Conservation (phyloP, 345 rosid species). For the Citrus trifoliata region DNA sequence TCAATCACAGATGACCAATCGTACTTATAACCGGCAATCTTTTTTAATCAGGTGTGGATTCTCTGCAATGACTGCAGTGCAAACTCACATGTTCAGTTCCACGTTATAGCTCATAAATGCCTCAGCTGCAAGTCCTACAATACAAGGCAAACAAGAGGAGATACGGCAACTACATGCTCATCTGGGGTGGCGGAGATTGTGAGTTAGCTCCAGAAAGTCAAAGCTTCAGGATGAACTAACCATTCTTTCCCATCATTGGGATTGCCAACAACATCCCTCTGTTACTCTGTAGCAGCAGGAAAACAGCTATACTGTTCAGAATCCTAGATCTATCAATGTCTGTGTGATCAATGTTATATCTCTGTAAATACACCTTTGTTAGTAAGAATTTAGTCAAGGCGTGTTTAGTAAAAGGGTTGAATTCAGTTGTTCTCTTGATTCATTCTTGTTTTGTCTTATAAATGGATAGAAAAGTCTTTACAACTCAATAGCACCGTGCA, state of each 20-base stretch:
- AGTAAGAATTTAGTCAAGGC: not conserved
- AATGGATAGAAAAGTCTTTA: not conserved
- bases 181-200: conserved; percentile 46
- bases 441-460: not conserved
- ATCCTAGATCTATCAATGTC: not conserved
- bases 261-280: not conserved
- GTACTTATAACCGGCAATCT: not conserved
- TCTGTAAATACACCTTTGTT: not conserved
- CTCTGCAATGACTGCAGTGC: conserved; percentile 85
- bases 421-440: not conserved
- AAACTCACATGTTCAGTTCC: conserved; percentile 60
- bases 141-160: conserved; percentile 60
- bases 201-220: conserved; percentile 26
- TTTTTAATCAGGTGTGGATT: conserved; percentile 61
- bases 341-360: not conserved
- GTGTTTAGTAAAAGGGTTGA: not conserved
- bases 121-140: conserved; percentile 70
- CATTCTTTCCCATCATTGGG: conserved; percentile 2
- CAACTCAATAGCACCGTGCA: not conserved
- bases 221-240: not conserved
- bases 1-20: not conserved
- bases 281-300: not conserved
- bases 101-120: conserved; percentile 74
- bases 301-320: not conserved
- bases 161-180: conserved; percentile 50